Evolutionary conservation across 2,329 filamentous ascomycete species (phyloP), one percentile per base, ranked within the genome.

Genomic region (Plenodomus tracheiphilus): DNA sequence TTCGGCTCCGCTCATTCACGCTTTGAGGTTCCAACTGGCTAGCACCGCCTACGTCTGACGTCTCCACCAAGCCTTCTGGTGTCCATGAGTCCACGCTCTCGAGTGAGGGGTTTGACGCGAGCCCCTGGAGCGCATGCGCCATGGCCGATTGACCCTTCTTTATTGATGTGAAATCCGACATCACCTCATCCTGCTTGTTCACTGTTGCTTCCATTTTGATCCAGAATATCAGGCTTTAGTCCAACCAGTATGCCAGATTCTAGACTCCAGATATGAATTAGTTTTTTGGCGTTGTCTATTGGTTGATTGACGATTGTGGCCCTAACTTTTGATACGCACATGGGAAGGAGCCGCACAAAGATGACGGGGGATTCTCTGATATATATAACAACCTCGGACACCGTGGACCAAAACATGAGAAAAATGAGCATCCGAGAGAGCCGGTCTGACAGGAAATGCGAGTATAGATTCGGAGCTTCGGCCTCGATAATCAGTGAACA

Each of bases 21-120:
- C 73, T 60, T 19, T 74, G 65, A 8, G 71, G 48, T 30, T 71
- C 61, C 39, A 76, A 49, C 19, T 70, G 62, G 46, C 74, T 73
- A 47, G 75, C 73, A 53, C 74, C 69, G 47, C 78, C 75, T n/a
- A 73, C 62, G 19, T 74, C 69, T 32, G 64, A 61, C 37, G 58
- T 48, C n/a, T 51, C 54, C 6, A 61, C 59, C n/a, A 55, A 54
- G 16, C 50, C 47, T 8, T 65, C 64, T 32, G 62, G 59, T 22
- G 63, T 66, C 65, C 66, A 69, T 16, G 65, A 58, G 35, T 56
- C 63, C 18, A 62, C 59, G 18, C 51, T 59, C 11, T 48, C 50
- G 4, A 50, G 49, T 13, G 39, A 51, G 30, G 51, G 56, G 46
- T 43, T 52, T 20, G 46, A 55, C 16, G 65, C 51, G n/a, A 68